Evolutionary conservation across 257 asterid genomes (phyloP), one percentile per base, ranked within the genome.

Genomic region (Solanum etuberosum): DNA sequence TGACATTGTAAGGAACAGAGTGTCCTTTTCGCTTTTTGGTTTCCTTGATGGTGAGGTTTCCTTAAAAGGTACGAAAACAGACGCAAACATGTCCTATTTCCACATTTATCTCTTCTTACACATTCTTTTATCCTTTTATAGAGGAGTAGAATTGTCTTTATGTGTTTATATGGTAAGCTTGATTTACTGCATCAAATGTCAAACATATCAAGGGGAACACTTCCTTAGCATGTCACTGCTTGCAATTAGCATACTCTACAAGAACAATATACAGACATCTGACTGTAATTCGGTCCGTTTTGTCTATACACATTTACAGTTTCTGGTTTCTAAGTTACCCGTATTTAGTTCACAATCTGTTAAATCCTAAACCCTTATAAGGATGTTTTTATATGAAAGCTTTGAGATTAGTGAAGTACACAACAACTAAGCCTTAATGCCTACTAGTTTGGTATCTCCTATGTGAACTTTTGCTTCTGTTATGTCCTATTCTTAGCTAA

Each of bases 21-120:
- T 95, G 2, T 80, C 95, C 9, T 95, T 97, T 89, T 92, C 96
- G 67, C 89, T 93, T 74, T 85, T 95, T n/a, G 98, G 98, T 87
- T 91, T 93, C 87, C 34, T 94, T 21, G 98, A 93, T 43, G 98
- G 98, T 86, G 96, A 92, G 83, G 99, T 97, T 86, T 95, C 98
- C 59, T 90, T 97, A 85, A 90, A 92, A 86, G 97, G 99, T 96
- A 91, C 38, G 27, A 4, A 20, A 48, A 34, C 13, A 12, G 15
- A 14, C 1, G 16, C 82, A 85, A 61, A 1, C 67, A 80, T 18
- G 63, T 80, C 9, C 29, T 46, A 46, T 27, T 31, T 46, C 32
- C 29, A 46, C 23, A 29, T 29, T 46, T 48, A 9, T 81, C 42
- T 48, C 68, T 48, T 29, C 29, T 43, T 18, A 10, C 38, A 29